phyloP scores from a whole-genome alignment of 768 basidiomycete genomes.

The Exidia glandulosa region DNA sequence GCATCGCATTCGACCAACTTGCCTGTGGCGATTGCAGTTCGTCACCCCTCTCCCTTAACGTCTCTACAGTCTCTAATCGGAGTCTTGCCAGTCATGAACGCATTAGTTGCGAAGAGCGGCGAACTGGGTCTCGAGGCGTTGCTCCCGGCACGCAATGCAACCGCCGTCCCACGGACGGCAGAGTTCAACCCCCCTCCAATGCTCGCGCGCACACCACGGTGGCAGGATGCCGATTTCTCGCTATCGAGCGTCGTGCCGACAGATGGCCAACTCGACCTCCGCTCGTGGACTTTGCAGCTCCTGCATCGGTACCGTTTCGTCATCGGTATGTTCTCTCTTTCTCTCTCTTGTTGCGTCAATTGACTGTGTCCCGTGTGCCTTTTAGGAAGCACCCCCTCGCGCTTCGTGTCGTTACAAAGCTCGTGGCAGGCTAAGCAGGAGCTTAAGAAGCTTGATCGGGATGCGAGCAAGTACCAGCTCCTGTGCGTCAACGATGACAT shows the following conservation, averaged over 20 bases:
- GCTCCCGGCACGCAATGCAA: conserved; percentile 13
- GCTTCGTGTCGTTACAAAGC: not conserved
- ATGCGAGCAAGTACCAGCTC: conserved; percentile 2
- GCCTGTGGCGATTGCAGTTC: conserved; percentile 26
- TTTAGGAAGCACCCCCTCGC: not conserved
- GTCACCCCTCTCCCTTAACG: not conserved
- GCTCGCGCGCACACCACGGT: conserved; percentile 9
- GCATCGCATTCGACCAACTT: conserved; percentile 20
- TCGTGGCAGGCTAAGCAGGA: not conserved
- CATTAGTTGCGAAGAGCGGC: conserved; percentile 21
- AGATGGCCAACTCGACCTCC: not conserved
- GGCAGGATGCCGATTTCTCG: conserved; percentile 12
- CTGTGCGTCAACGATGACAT: conserved; percentile 10
- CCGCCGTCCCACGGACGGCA: not conserved
- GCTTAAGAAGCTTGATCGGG: not conserved
- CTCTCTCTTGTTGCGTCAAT: not conserved
- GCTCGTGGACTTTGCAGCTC: conserved; percentile 3
- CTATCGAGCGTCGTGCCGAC: conserved; percentile 5
- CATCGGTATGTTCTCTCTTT: conserved; percentile 3
- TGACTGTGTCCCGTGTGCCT: not conserved
- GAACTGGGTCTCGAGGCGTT: conserved; percentile 24
- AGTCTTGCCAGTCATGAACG: conserved; percentile 15
- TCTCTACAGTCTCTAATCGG: not conserved
- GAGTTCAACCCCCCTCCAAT: conserved; percentile 3
- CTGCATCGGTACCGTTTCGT: conserved; percentile 9